Evolutionary conservation across 2,329 filamentous ascomycete genomes (phyloP).

Genomic region (Colletotrichum trifolii): DNA sequence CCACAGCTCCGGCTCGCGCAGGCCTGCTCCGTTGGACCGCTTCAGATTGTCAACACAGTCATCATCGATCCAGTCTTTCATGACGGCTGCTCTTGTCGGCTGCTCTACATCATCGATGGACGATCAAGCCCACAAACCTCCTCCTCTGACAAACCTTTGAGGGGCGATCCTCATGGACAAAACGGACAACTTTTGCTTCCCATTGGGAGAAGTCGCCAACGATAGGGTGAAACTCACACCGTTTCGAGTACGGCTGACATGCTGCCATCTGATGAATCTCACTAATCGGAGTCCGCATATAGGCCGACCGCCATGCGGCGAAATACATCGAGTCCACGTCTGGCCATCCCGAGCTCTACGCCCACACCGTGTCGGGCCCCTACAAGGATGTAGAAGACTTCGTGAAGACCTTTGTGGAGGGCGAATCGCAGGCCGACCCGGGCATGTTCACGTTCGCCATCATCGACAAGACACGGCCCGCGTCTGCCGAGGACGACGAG

Average conservation of each 20-base stretch:
- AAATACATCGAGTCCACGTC: slow-evolving; percentile 21
- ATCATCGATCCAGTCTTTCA: too few relatives aligned
- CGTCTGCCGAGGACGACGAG: slow-evolving; percentile 41
- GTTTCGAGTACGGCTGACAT: slow-evolving; percentile 24
- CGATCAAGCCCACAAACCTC: neutral
- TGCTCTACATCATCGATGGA: too few relatives aligned
- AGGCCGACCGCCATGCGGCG: slow-evolving; percentile 36
- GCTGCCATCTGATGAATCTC: neutral
- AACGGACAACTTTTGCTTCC: slow-evolving; percentile 17
- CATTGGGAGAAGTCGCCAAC: slow-evolving; percentile 25
- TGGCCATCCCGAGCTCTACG: slow-evolving; percentile 38
- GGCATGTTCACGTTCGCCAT: slow-evolving; percentile 39
- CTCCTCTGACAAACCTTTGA: too few relatives aligned
- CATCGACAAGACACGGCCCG: slow-evolving; percentile 43
- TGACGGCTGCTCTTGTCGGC: too few relatives aligned
- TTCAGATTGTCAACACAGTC: too few relatives aligned
- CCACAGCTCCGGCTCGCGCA: neutral
- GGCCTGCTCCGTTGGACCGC: too few relatives aligned
- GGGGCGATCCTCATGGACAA: slow-evolving; percentile 11
- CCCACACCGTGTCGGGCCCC: slow-evolving; percentile 38
- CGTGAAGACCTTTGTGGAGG: slow-evolving; percentile 30
- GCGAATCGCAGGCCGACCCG: slow-evolving; percentile 27
- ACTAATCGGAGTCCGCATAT: neutral
- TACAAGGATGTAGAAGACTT: slow-evolving; percentile 37
- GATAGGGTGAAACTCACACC: slow-evolving; percentile 37